Evolutionary conservation across 176 grass and related monocot species (phyloP), one percentile per base, ranked within the genome.

Genomic region (Elymus sibiricus): DNA sequence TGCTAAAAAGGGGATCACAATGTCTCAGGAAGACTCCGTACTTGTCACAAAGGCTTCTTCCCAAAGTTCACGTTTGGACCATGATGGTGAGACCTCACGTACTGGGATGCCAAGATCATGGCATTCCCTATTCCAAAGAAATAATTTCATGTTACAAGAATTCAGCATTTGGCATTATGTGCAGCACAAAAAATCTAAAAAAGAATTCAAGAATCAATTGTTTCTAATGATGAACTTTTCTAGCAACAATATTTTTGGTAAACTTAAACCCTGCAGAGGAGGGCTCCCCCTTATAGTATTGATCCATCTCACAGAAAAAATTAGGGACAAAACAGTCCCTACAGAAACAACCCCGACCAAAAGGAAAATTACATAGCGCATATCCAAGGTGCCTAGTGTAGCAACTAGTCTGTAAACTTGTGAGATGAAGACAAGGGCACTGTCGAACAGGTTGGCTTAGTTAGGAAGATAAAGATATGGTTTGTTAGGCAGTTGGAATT

Each of bases 1-100:
- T 80, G 66, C 88, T 82, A 27, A 40, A 22, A 86, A 44, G 27
- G 84, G 60, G 74, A 70, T 81, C 68, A 89, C 35, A 17, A 70
- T 73, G 74, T 31, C 64, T 76, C 35, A 43, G 40, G 24, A 64
- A 35, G 46, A 67, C 37, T 73, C 68, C 79, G 81, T 95, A 95
- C 93, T 95, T 88, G 95, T 98, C 78, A 98, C 79, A 64, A 98
- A 98, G 1, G 95, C 95, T 39, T 98, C 95, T 85, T 98, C 78
- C 95, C 95, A 98, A 37, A 86, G 58, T 69, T 92, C 83, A 81
- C 61, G 84, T 7, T 89, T 84, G 69, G 93, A 95, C 95, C 93
- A 98, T 25, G 91, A 95, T 24, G 93, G 93, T 92, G 91, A 87
- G 32, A 89, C 76, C 63, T 98, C 93, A 61, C 34, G 75, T 35